These are phyloP conservation scores for Tylopilus subfusipes DNA, from an alignment of 768 basidiomycete species.

Conservation along the genomic window DNA sequence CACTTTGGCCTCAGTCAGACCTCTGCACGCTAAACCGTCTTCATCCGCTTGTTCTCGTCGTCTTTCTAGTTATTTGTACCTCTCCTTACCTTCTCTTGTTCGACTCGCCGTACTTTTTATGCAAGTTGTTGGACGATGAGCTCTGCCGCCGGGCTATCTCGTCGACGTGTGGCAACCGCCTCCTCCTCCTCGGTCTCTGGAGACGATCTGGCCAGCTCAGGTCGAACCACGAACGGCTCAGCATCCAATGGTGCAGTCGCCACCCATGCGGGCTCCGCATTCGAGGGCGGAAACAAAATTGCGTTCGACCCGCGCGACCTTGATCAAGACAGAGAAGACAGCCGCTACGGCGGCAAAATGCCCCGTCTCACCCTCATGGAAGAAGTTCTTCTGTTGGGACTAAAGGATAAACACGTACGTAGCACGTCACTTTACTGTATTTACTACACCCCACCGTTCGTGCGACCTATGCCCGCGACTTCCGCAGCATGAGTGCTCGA, in stretches of 20 bases:
- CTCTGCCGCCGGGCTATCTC: slow-evolving; percentile 51
- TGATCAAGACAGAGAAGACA: slow-evolving; percentile 63
- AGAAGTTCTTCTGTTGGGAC: slow-evolving; percentile 87
- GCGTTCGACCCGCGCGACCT: slow-evolving; percentile 94
- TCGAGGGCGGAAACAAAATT: slow-evolving; percentile 82
- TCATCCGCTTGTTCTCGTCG: slow-evolving; percentile 2
- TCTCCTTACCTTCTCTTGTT: slow-evolving; percentile 5
- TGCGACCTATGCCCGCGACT: slow-evolving; percentile 5
- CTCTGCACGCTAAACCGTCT: slow-evolving; percentile 2
- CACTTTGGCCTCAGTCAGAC: slow-evolving; percentile 5
- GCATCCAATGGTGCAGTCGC: slow-evolving; percentile 28
- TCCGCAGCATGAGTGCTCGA: slow-evolving; percentile 21
- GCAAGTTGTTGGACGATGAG: slow-evolving; percentile 39
- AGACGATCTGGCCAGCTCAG: slow-evolving; percentile 36
- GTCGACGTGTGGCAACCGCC: slow-evolving; percentile 50
- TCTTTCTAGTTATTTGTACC: slow-evolving; percentile 1
- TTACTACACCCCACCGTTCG: slow-evolving; percentile 3
- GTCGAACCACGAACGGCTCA: slow-evolving; percentile 30
- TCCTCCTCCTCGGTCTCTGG: slow-evolving; percentile 36
- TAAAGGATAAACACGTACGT: slow-evolving; percentile 94
- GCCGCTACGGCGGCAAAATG: slow-evolving; percentile 63
- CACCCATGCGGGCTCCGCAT: slow-evolving; percentile 74
- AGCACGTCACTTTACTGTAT: neutral
- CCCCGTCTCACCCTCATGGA: slow-evolving; percentile 94
- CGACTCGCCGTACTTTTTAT: slow-evolving; percentile 13